Base-by-base conservation (phyloP, 208 protist genomes). In the Leishmania gerbilli region DNA sequence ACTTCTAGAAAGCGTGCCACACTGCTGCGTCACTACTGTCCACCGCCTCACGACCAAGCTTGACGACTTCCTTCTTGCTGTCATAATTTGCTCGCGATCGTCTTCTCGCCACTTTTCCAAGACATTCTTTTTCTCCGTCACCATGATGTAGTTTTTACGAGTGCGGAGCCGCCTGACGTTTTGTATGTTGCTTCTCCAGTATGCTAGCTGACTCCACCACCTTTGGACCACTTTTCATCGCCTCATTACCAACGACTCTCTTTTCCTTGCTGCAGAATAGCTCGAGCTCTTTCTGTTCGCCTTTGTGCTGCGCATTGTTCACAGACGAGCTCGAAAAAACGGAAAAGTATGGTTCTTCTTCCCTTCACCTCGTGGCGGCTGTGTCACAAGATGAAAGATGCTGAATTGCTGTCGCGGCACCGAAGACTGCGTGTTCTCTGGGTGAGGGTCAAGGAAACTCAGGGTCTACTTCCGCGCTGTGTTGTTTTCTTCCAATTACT, bases 81-180 rank as follows among this genome's bases (percentile, higher is more conserved):
- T 65, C 8, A 45, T n/a, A 37, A 49, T 67, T 77, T 49, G 34
- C 55, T 45, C 31, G 71, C 19, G 49, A 76, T 76, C 11, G 21
- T 42, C 47, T 42, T 62, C n/a, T 40, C 27, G n/a, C 27, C 3
- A 17, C 47, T 31, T 34, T 37, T 45, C 34, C 49, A 40, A 19
- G 24, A 21, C n/a, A 37, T 60, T 49, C 19, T 45, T 42, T 7
- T 64, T 49, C 74, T 67, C 19, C 72, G 60, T 24, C 47, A 40
- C 19, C 34, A 65, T 7, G 71, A 56, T 77, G 74, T 77, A 67
- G 53, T 77, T 45, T 53, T 40, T 56, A 77, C 68, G 68, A 53
- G 40, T n/a, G 68, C 21, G 45, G 68, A 72, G 68, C 42, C 24
- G 24, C 40, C 68, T 47, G 68, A 8, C 13, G 21, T 72, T 72